Evolutionary conservation across 2,329 filamentous ascomycete species (phyloP).

Genomic region (Xylaria sp.): DNA sequence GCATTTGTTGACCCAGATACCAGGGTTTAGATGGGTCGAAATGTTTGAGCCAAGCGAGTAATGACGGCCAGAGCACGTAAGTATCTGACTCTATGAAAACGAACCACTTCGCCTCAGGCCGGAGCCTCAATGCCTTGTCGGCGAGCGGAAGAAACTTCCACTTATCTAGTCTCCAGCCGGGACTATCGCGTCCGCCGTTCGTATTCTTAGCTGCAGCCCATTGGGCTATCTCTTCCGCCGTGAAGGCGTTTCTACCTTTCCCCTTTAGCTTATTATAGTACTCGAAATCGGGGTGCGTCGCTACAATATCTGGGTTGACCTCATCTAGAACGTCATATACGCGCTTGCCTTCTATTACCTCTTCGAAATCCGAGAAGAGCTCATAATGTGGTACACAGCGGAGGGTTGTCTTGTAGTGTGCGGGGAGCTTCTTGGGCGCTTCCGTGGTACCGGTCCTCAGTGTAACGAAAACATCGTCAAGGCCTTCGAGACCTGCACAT

Average conservation of each 20-base stretch:
- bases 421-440: conserved; percentile 63
- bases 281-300: conserved; percentile 59
- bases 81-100: conserved; percentile 70
- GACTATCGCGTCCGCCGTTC: conserved; percentile 54
- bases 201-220: conserved; percentile 48
- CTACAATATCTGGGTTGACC: conserved; percentile 54
- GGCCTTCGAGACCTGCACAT: conserved; percentile 50
- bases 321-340: conserved; percentile 62
- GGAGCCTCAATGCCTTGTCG: conserved; percentile 56
- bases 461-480: conserved; percentile 65
- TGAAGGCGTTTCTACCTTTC: conserved; percentile 56
- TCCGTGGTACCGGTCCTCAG: conserved; percentile 70
- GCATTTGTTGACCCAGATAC: conserved; percentile 66
- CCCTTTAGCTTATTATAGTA: conserved; percentile 61
- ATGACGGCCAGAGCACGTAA: conserved; percentile 64
- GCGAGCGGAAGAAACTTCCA: conserved; percentile 69
- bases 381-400: conserved; percentile 65
- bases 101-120: conserved; percentile 65
- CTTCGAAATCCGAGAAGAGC: conserved; percentile 69
- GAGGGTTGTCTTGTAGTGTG: conserved; percentile 65
- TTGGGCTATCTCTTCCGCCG: conserved; percentile 46
- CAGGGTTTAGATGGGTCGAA: conserved; percentile 60
- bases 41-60: conserved; percentile 63
- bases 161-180: conserved; percentile 64
- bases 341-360: conserved; percentile 61